Conservation (phyloP, 2,329 filamentous ascomycete genomes). For the Pseudodiploospora longispora region DNA sequence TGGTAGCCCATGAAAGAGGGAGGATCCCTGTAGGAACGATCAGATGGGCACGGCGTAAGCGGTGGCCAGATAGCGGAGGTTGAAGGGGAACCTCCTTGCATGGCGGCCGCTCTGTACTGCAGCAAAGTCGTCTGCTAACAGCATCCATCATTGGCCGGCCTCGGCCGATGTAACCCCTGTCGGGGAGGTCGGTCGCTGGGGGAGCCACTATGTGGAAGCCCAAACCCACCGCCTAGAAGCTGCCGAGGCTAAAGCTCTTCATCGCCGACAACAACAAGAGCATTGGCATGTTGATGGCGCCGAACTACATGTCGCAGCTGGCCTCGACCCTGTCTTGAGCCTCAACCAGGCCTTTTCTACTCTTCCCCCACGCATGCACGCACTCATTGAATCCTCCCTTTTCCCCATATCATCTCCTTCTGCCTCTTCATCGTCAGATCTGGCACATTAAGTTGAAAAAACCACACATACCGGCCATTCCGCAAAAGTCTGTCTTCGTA, state of each 20-base stretch:
- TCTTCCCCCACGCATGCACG: not conserved
- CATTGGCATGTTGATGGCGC: constrained; percentile 8
- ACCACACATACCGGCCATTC: too few species aligned
- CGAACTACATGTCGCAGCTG: constrained; percentile 14
- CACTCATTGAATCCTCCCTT: constrained; percentile 3
- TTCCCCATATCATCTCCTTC: constrained; percentile 2
- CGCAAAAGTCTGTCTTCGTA: too few species aligned
- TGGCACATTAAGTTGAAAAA: too few species aligned
- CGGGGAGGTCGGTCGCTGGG: not conserved
- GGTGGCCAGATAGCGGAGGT: constrained; percentile 8
- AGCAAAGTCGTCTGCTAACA: constrained; percentile 1
- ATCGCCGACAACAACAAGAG: constrained; percentile 8
- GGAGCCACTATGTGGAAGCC: not conserved
- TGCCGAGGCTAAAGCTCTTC: constrained; percentile 15
- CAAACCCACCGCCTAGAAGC: not conserved
- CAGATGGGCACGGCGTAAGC: constrained; percentile 4
- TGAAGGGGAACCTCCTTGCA: constrained; percentile 1
- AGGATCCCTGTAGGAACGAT: constrained; percentile 4
- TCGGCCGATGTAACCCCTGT: constrained; percentile 9
- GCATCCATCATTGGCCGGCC: constrained; percentile 10
- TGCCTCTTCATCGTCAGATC: not conserved
- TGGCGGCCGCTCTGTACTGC: too few species aligned
- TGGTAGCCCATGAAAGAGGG: not conserved
- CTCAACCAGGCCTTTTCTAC: not conserved
- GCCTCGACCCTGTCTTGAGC: constrained; percentile 1